Conservation (phyloP, 2,329 filamentous ascomycete genomes). For the Aspergillus oerlinghausenensis region DNA sequence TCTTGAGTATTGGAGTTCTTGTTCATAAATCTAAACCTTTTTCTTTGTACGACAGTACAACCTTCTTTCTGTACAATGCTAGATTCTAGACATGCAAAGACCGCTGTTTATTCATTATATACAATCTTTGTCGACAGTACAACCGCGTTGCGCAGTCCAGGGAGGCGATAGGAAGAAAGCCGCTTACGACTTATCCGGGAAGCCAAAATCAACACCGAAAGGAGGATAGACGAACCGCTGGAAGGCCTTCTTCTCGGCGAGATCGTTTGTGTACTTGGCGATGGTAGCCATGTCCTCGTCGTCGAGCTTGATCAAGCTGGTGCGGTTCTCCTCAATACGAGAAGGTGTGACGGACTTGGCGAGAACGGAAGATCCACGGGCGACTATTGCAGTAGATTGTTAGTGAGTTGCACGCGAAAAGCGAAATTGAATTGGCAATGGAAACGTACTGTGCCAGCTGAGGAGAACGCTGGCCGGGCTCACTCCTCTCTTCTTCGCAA, state of each 20-base stretch:
- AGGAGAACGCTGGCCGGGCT: conserved; percentile 38
- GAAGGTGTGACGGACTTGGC: conserved; percentile 40
- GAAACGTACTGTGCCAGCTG: conserved; percentile 40
- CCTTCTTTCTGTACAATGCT: background rate
- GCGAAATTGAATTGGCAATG: background rate
- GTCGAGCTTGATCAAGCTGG: conserved; percentile 35
- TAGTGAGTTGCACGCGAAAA: background rate
- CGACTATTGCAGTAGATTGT: conserved; percentile 20
- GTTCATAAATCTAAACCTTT: no score
- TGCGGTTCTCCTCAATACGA: conserved; percentile 39
- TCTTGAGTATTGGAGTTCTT: no score
- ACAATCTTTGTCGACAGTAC: background rate
- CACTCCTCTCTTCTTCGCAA: conserved; percentile 38
- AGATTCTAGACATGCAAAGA: background rate
- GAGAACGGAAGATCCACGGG: conserved; percentile 38
- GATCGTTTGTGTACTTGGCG: conserved; percentile 32
- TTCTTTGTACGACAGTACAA: no score
- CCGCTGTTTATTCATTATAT: background rate
- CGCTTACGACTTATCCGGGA: conserved; percentile 57
- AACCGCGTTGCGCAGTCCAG: background rate
- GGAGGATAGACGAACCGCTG: conserved; percentile 61
- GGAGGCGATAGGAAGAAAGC: background rate
- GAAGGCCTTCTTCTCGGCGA: conserved; percentile 29
- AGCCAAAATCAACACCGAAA: conserved; percentile 65
- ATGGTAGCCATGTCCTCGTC: conserved; percentile 34